Percentiles rank a stretch among this genome's conserved stretches.
Conservation (phyloP, 2,329 filamentous ascomycete genomes). For the Verticillium zaregamsianum region DNA sequence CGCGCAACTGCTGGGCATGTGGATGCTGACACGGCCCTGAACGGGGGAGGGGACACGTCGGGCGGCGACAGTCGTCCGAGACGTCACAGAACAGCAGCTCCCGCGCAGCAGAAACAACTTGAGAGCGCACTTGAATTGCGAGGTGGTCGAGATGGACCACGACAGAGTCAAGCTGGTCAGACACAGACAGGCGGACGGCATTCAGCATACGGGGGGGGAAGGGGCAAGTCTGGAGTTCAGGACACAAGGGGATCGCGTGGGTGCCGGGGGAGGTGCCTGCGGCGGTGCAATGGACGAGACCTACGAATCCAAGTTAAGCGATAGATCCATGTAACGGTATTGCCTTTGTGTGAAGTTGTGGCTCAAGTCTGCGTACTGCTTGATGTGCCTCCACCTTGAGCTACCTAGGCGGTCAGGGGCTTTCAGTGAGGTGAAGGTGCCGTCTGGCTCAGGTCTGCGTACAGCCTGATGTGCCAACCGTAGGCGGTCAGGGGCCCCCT, state of each 20-base stretch:
- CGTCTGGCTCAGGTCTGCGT: too few species aligned
- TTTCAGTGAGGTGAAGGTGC: too few species aligned
- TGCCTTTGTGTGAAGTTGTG: not conserved
- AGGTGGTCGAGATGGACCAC: not conserved
- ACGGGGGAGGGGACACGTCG: not conserved
- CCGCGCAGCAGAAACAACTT: too few species aligned
- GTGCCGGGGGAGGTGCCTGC: not conserved
- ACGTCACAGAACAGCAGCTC: not conserved
- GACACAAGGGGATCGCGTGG: not conserved
- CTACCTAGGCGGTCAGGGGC: not conserved
- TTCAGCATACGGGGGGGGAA: not conserved
- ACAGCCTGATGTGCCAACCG: too few species aligned
- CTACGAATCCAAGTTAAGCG: not conserved
- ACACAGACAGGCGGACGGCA: not conserved
- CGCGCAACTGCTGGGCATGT: conserved; percentile 94
- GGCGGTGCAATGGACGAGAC: not conserved
- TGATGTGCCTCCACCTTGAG: too few species aligned
- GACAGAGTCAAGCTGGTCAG: not conserved
- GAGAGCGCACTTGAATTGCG: not conserved
- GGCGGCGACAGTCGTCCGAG: not conserved
- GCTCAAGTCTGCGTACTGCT: not conserved
- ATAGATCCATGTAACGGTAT: not conserved
- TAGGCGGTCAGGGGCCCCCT: not conserved
- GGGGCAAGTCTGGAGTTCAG: not conserved
- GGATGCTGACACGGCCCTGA: conserved; percentile 54